These are phyloP conservation scores for Alternaria sp. DNA, from an alignment of 2,329 filamentous ascomycete species.

Conservation along the genomic window DNA sequence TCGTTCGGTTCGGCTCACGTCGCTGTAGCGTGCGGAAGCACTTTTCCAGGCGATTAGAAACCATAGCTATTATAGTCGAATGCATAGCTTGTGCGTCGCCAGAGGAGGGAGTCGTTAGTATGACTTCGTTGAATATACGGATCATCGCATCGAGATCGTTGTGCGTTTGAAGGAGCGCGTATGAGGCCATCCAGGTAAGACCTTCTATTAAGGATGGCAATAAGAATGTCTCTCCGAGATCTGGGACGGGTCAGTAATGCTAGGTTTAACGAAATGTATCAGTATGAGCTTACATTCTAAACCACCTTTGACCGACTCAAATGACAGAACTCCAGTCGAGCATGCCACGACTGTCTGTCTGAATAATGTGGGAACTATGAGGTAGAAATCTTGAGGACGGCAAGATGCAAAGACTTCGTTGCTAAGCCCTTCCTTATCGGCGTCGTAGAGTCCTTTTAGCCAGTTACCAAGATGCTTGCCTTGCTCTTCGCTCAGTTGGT, in stretches of 20 bases:
- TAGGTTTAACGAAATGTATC: neutral
- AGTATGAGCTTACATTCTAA: slow-evolving; percentile 70
- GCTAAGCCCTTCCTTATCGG: slow-evolving; percentile 72
- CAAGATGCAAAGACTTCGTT: slow-evolving; percentile 86
- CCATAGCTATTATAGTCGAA: slow-evolving; percentile 73
- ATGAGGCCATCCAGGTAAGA: slow-evolving; percentile 74
- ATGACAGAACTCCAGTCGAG: slow-evolving; percentile 69
- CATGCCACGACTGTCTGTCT: slow-evolving; percentile 77
- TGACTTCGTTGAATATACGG: slow-evolving; percentile 75
- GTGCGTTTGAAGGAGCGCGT: slow-evolving; percentile 71
- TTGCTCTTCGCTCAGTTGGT: slow-evolving; percentile 72
- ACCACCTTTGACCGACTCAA: slow-evolving; percentile 76
- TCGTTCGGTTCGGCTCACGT: slow-evolving; percentile 71
- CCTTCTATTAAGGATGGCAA: slow-evolving; percentile 81
- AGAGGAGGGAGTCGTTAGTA: slow-evolving; percentile 75
- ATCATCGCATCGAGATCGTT: slow-evolving; percentile 74
- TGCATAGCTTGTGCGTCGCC: slow-evolving; percentile 77
- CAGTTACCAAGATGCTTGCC: slow-evolving; percentile 74
- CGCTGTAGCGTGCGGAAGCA: slow-evolving; percentile 73
- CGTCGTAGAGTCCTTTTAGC: slow-evolving; percentile 79
- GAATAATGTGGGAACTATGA: slow-evolving; percentile 79
- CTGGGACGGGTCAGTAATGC: slow-evolving; percentile 49
- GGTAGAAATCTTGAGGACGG: slow-evolving; percentile 82
- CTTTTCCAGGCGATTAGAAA: slow-evolving; percentile 74
- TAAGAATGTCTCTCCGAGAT: slow-evolving; percentile 81